Evolutionary conservation across 2,329 filamentous ascomycete species (phyloP), one percentile per base, ranked within the genome.

Genomic region (Aurifilum marmelostoma): DNA sequence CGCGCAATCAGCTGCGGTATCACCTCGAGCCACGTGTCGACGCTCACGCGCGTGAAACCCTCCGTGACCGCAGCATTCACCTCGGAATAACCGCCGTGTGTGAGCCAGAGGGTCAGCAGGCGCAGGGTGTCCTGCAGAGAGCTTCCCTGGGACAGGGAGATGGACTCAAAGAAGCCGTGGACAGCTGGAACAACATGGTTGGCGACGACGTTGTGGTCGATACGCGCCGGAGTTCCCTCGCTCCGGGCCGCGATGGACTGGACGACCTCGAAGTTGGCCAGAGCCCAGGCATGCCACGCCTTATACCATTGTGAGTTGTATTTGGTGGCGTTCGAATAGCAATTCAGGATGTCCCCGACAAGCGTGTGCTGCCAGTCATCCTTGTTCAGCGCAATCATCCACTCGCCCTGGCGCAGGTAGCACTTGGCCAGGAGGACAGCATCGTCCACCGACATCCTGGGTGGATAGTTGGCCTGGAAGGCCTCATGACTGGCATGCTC

Each of bases 221-320:
- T 72, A 2, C 73, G 76, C 54, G 75, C 72, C 24, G 81, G 52
- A 60, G 79, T 79, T 52, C 87, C 85, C 72, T 91, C 91, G 21
- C 85, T 85, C 68, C 89, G 87, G 29, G 91, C 86, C 11, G 90
- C 88, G 68, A 96, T 83, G 0, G 91, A 89, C 74, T 96, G 97
- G 50, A 98, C 94, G 68, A 99, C 96, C 80, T 99, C 95, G 75
- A 99, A 99, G 79, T 99, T 99, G 66, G 96, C 95, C 72, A 99
- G 81, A 14, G 96, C 97, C 95, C 96, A 99, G 0, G 96, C 92
- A 80, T 99, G 96, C 96, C 96, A 99, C 9, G 97, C 96, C 81
- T 99, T 99, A 83, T 99, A 99, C 89, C 95, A 99, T 71, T 91
- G 90, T 43, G 93, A 91, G 77, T 99, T 97, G 81, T 97, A 97